Evolutionary conservation across 2,329 filamentous ascomycete species (phyloP), one percentile per base, ranked within the genome.

Genomic region (Emergomyces pasteurianus): DNA sequence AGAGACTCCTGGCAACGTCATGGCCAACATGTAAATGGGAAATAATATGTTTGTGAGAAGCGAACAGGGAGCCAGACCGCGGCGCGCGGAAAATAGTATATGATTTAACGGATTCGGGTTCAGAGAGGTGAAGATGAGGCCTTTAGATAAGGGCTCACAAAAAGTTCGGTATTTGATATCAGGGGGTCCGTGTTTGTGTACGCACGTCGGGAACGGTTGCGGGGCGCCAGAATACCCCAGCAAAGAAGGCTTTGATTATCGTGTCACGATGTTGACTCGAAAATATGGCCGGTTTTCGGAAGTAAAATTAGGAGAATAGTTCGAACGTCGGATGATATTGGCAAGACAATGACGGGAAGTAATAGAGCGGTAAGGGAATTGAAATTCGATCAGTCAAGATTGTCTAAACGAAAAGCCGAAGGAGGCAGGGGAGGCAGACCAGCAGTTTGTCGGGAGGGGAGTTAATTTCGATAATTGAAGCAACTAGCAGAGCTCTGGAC

Each of bases 1-100:
- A 58, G 75, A 77, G 49, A 75, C 68, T 57, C 73, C 72, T 70
- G 78, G 75, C 26, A 75, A 73, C 59, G 72, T 70, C 75, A 76
- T 77, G 21, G 36, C 54, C 54, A 56, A 43, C 54, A 56, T 56
- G 9, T 28, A 56, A 56, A 16, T 6, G 54, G 34, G n/a, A 23
- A 38, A n/a, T 3, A 26, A 16, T 42, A 16, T 42, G 4, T 14
- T 42, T 3, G 14, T 7, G 7, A 9, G n/a, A 53, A 18, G 47
- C 23, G 16, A 31, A 18, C 23, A 50, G 28, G 21, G 23, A 43
- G 54, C 38, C 21, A 43, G 54, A 31, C 31, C 21, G 16, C 9
- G 31, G 9, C 18, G 50, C 3, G 23, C 3, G 50, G 50, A 21
- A n/a, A 10, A 36, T 12, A 21, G 18, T 8, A 26, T 31, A 31